phyloP scores from a whole-genome alignment of 352 stramenopile species.

The Phytophthora citrophthora region DNA sequence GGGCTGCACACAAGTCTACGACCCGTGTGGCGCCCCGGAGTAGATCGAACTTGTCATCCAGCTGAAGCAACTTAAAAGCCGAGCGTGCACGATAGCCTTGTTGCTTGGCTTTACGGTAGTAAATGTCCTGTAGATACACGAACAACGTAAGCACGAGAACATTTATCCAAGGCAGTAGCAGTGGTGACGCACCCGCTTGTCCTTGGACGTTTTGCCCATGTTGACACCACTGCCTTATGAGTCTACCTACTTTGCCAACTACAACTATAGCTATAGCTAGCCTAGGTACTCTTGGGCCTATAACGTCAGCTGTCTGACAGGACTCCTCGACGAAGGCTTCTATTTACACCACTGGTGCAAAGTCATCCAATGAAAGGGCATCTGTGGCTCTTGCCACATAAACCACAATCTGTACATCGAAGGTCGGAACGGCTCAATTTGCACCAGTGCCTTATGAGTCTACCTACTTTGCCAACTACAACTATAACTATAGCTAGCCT shows the following conservation, averaged over 20 bases:
- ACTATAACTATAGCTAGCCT: too few relatives aligned
- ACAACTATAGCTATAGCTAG: too few relatives aligned
- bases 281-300: too few relatives aligned
- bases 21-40: constrained; percentile 87
- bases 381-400: constrained; percentile 9
- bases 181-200: constrained; percentile 82
- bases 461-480: too few relatives aligned
- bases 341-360: too few relatives aligned
- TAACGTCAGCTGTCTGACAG: too few relatives aligned
- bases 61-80: constrained; percentile 99
- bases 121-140: constrained; percentile 77
- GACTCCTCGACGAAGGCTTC: too few relatives aligned
- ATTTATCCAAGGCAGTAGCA: neutral
- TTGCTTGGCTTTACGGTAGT: constrained; percentile 94
- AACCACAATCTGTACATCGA: constrained; percentile 10
- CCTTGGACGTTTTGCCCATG: constrained; percentile 92
- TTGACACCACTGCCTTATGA: neutral
- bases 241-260: too few relatives aligned
- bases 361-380: constrained; percentile 10
- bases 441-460: neutral
- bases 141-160: neutral
- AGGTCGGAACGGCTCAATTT: constrained; percentile 12
- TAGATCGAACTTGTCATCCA: constrained; percentile 98
- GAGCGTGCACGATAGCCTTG: constrained; percentile 97
- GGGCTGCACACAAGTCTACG: constrained; percentile 84